Evolutionary conservation across 164 flowering plant genomes (phyloP).

Genomic region (Euptelea pleiosperma): DNA sequence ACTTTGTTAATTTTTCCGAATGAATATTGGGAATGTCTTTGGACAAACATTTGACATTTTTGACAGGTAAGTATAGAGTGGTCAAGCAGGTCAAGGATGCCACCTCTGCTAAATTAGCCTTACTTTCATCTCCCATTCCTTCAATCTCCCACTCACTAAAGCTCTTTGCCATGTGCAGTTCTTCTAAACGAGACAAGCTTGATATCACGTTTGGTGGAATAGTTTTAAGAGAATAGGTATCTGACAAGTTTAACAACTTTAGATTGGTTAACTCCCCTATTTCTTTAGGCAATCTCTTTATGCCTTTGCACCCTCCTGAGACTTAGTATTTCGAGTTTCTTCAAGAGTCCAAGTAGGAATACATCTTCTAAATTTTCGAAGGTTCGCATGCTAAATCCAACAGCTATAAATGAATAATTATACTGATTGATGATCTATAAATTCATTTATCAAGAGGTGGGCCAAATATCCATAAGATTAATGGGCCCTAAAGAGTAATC

Average conservation of each 20-base stretch:
- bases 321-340: background rate
- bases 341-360: background rate
- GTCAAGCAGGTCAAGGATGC: background rate
- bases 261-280: background rate
- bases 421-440: too few species aligned
- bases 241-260: constrained; percentile 3
- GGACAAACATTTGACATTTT: too few species aligned
- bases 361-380: constrained; percentile 1
- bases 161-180: background rate
- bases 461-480: too few species aligned
- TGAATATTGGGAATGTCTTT: too few species aligned
- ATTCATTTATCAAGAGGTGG: too few species aligned
- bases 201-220: background rate
- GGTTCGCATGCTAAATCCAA: too few species aligned
- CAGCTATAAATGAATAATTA: too few species aligned
- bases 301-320: background rate
- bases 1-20: too few species aligned
- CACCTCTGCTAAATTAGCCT: background rate
- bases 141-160: background rate
- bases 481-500: too few species aligned
- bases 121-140: background rate
- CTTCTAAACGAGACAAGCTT: constrained; percentile 4
- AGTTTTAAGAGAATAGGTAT: too few species aligned
- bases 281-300: background rate
- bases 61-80: background rate